Base-by-base conservation (phyloP, 106 monocot species). In the Posidonia australis region DNA sequence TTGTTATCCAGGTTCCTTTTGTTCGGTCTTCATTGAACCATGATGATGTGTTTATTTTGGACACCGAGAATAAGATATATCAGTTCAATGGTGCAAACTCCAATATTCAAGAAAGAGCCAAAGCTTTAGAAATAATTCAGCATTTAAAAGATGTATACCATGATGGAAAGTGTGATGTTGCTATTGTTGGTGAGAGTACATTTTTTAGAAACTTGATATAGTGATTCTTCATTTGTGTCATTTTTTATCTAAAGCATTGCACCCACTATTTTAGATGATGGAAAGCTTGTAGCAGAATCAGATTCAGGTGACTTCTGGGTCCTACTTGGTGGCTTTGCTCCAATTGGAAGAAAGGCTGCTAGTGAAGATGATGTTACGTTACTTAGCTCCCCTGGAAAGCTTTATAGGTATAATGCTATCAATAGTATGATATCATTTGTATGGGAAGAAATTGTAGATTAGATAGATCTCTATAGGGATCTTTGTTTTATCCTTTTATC, bases 251-350 rank as follows among this genome's bases (percentile, higher is more conserved):
- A 44, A 2, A 49, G 17, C 28, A 25, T 44, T 18, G 44, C 56
- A 27, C 30, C 13, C 1, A 16, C 18, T 36, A 48, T 74, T 11
- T 6, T 56, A 74, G 73, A 74, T 58, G 73, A 74, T 51, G 73
- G 73, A 60, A 74, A 74, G 45, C 73, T 66, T 66, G 66, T 59
- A 51, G 73, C 73, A 21, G 73, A 74, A 41, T 74, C 73, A 66
- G 73, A 74, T 59, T 74, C 73, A 30, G 73, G 66, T 48, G 73
- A 74, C 26, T 74, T 74, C 31, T 74, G 73, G 73, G 55, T 74
- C 36, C 47, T 74, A 17, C 66, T 74, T 58, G 73, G 73, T 58
- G 73, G 73, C 12, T 74, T 66, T 66, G 73, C 73, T 23, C 73
- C 73, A 59, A 74, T 74, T 48, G 73, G 58, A 11, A 74, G 65